Evolutionary conservation across 2,329 filamentous ascomycete genomes (phyloP), one percentile per base, ranked within the genome.

Genomic region (Aspergillus intermedius): DNA sequence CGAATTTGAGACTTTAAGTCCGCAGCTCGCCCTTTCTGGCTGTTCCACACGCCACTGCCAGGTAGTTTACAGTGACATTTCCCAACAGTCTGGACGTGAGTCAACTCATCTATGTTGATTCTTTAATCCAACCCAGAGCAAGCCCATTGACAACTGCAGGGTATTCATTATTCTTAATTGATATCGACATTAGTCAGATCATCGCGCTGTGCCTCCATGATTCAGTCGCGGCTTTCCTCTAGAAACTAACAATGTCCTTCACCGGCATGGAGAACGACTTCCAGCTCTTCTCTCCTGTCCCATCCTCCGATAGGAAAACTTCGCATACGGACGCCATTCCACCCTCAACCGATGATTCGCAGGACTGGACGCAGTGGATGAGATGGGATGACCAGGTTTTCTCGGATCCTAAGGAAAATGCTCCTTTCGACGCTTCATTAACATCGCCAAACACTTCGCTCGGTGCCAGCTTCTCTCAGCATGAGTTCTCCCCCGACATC

Each of bases 331-430:
- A 56, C 45, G 53, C 52, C 5, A 53, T 58, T 22, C 46, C 59
- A 2, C 54, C 60, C 10, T 49, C 59, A 21, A 45, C 54, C 15
- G 64, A 68, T 23, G 61, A 63, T 22, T 44, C 57, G 8, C 64
- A 69, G 49, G 70, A 73, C 46, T 73, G 70, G 70, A 69, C 67
- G 10, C 68, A 73, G 53, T 73, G 70, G 70, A 73, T 73, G 70
- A 60, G 65, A 58, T 73, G 70, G 70, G 70, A 73, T 53, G 70
- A 70, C 13, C 57, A 67, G 22, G 59, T 61, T 21, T 62, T 64
- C 37, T 48, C 59, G 2, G 63, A 67, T 21, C 37, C 49, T n/a
- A 52, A 60, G 10, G 51, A 57, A 49, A 45, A 58, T 46, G 51
- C 59, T 15, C 50, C 58, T 32, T 52, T 61, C 19, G 55, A 61